Conservation (phyloP, 257 asterid genomes). For the Nicotiana obtusifolia region DNA sequence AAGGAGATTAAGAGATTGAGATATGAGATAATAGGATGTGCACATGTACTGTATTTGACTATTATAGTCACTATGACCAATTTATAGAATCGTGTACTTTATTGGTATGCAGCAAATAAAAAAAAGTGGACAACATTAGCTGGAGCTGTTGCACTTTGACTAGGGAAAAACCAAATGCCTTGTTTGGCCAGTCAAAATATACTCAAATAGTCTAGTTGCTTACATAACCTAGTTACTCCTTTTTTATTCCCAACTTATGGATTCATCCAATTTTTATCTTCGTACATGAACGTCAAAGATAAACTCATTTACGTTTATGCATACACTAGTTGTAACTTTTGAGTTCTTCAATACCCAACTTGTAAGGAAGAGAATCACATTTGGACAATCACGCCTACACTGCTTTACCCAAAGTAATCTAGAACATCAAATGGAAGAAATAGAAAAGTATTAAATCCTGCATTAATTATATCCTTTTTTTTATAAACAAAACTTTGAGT, state of each 20-base stretch:
- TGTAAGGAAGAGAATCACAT: background rate
- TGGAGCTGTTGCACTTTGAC: slow-evolving; percentile 9
- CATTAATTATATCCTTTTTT: background rate
- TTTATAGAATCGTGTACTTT: background rate
- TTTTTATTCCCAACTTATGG: background rate
- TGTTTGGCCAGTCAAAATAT: slow-evolving; percentile 10
- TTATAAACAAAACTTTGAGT: background rate
- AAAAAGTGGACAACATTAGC: background rate
- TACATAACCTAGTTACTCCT: background rate
- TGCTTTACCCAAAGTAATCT: background rate
- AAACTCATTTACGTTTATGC: background rate
- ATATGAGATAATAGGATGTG: background rate
- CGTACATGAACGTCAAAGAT: slow-evolving; percentile 5
- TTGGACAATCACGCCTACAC: background rate
- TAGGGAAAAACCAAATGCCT: background rate
- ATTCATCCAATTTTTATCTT: background rate
- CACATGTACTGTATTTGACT: background rate
- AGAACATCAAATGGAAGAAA: background rate
- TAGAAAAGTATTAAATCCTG: background rate
- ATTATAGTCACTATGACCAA: background rate
- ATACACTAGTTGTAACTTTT: background rate
- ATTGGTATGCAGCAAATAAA: background rate
- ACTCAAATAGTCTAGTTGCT: background rate
- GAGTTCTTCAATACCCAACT: background rate
- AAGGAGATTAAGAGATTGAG: background rate